Evolutionary conservation across 768 basidiomycete species (phyloP), one percentile per base, ranked within the genome.

Genomic region (Naganishia friedmannii): DNA sequence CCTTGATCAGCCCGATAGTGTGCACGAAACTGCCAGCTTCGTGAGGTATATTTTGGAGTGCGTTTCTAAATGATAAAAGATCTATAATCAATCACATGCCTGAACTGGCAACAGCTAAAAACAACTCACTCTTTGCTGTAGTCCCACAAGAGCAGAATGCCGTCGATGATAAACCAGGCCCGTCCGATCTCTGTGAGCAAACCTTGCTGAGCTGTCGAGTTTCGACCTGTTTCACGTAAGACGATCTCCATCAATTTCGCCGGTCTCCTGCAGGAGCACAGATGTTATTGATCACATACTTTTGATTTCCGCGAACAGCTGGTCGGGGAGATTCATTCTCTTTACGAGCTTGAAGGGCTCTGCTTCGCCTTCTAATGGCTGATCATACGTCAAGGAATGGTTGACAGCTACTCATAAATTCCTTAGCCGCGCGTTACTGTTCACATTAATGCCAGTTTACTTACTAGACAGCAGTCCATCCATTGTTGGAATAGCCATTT

Each of bases 91-190:
- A 26, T 54, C 53, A 65, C 15, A 66, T 48, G 5, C n/a, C 21
- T 48, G 28, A n/a, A 1, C 1, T 55, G 31, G 48, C 39, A 46
- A 51, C 48, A 39, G 34, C 58, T 19, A 13, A 29, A 51, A 32
- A n/a, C n/a, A 19, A 83, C 89, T 68, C 74, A 95, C 94, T 93
- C 92, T 74, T 95, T 91, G 42, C 88, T 83, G 79, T 96, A 99
- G 81, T 99, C 93, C 96, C 96, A 98, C 28, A 99, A 83, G 76
- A 96, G 91, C 39, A 99, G 84, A 75, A 92, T 91, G 80, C 93
- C 88, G 82, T 97, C 93, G 69, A 95, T 90, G 12, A 92, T 90
- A 73, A 97, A 90, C 93, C 93, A 99, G 0, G 90, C 93, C 55
- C 93, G 87, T 74, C 95, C 92, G 72, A 98, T 91, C 75, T 94